phyloP scores from a whole-genome alignment of 495 filamentous ascomycete genomes.

The Thermochaetoides thermophila region DNA sequence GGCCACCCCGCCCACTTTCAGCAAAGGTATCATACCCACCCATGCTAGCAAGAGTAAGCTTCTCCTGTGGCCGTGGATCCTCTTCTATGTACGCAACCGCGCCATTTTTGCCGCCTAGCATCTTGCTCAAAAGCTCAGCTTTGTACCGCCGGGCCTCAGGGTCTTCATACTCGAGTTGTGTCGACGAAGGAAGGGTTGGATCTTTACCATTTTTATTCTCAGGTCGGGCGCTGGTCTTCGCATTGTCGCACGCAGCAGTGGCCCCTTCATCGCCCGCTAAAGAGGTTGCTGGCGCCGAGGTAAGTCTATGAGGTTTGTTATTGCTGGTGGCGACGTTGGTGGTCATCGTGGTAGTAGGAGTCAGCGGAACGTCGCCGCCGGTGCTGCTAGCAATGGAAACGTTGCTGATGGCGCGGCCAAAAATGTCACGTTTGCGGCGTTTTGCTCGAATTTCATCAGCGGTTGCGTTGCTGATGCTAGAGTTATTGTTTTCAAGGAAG shows the following conservation, averaged over 20 bases:
- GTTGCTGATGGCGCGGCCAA: constrained; percentile 38
- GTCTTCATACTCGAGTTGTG: constrained; percentile 35
- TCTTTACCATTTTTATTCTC: too few relatives aligned
- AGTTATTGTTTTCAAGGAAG: too few relatives aligned
- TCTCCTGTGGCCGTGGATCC: background rate
- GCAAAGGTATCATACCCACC: background rate
- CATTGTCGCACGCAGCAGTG: background rate
- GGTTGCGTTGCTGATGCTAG: background rate
- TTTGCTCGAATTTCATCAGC: background rate
- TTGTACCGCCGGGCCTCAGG: constrained; percentile 19
- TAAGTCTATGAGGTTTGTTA: too few relatives aligned
- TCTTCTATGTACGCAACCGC: background rate
- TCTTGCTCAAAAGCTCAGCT: constrained; percentile 10
- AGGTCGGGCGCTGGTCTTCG: too few relatives aligned
- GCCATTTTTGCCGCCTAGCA: constrained; percentile 3
- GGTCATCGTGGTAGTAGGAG: too few relatives aligned
- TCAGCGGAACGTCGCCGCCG: constrained; percentile 3
- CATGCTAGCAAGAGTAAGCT: background rate
- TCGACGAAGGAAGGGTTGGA: constrained; percentile 24
- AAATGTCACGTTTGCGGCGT: constrained; percentile 26
- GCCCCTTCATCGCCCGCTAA: background rate
- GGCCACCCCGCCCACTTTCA: too few relatives aligned
- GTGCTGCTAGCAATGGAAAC: constrained; percentile 25
- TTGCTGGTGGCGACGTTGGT: too few relatives aligned
- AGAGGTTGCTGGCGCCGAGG: background rate